Base-by-base conservation (phyloP, 148 eudicot species). In the Linanthus parryae region DNA sequence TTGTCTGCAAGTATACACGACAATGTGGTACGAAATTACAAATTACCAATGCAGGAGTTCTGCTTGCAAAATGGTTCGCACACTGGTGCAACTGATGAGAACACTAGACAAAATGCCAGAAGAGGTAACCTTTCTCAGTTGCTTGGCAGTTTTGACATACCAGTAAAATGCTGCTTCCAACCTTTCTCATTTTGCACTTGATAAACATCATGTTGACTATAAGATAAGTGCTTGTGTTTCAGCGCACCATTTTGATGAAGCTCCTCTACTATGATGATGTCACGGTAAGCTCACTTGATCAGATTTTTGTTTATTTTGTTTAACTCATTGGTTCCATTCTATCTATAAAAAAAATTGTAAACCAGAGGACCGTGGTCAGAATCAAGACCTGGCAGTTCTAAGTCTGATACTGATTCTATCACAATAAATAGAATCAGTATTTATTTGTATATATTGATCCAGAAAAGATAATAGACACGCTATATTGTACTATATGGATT, bases 181-280 rank as follows among this genome's bases (percentile, higher is more conserved):
- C 1, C 34, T 18, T 23, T 23, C 48, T 50, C 38, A 18, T 40
- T 15, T 24, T 13, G 24, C 18, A 6, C 45, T 54, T 8, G 53
- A 1, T 54, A 26, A 31, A 34, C 20, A 14, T 39, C 19, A 2
- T n/a, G n/a, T n/a, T n/a, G n/a, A n/a, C n/a, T n/a, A n/a, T n/a
- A n/a, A n/a, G n/a, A n/a, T n/a, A n/a, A n/a, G n/a, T n/a, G n/a
- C n/a, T n/a, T n/a, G n/a, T 58, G 57, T 76, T 73, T 61, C 96
- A 92, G 99, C 91, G 94, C 6, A 82, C 83, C 63, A 85, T 92
- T 44, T 37, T 84, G 91, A 87, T 92, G 98, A 92, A 92, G 76
- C 90, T 92, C 56, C 80, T 87, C 30, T 87, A 87, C 52, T 75
- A 84, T 68, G 96, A 91, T 40, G 94, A 84, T 72, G 96, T 73